Base-by-base conservation (phyloP, 306 rosid species). In the Castanea sativa region DNA sequence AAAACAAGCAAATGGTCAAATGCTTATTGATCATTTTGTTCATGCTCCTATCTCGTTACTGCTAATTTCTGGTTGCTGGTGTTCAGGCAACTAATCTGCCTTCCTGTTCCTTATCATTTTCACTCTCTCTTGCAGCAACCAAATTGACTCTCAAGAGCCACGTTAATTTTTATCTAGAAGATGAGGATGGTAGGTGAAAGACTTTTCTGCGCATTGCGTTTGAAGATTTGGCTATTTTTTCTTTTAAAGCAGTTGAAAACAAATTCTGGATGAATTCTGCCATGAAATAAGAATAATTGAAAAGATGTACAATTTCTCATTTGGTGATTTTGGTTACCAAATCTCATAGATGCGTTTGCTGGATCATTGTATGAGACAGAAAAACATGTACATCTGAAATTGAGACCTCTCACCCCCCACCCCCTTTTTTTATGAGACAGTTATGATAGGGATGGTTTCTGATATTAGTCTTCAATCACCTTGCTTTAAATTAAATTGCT, bases 111-210 rank as follows among this genome's bases (percentile, higher is more conserved):
- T 79, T 71, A 58, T 67, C 73, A 64, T 30, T 69, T 74, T 82
- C 35, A 10, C 16, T 74, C 1, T 83, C 30, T 80, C 75, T 76
- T 90, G 92, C 88, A 92, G 97, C 88, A 86, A 86, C 72, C 70
- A 77, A 85, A 84, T 25, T 43, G 79, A 60, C 49, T 67, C 25
- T 41, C 64, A 60, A 65, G 73, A 5, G 10, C 27, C 60, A 30
- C 67, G 29, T 73, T 20, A 55, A 32, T 4, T 68, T 56, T 67
- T 71, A 64, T 13, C 43, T 59, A 25, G 41, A 56, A 67, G 59
- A 78, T 56, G 71, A 74, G 71, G 73, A 72, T 82, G 74, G 45
- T 78, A 76, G 76, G 69, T 67, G 81, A 74, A 78, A 69, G 64
- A 23, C 41, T 7, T 57, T 73, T 14, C 20, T 15, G 49, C 23